Evolutionary conservation across 148 eudicot genomes (phyloP), one percentile per base, ranked within the genome.

Genomic region (Talinum fruticosum): DNA sequence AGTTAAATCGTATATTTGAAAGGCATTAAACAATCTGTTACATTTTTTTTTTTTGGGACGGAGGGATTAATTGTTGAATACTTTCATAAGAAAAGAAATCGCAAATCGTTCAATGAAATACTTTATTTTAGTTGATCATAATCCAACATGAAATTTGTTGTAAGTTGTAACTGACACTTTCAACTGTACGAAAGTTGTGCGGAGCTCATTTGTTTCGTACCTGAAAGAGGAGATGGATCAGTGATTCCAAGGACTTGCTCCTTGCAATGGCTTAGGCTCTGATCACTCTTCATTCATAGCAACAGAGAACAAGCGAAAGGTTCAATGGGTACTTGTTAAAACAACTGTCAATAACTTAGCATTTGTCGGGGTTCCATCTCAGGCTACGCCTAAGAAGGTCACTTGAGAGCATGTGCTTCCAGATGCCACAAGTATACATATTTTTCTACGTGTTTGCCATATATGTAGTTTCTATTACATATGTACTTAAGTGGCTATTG

Each of bases 201-300:
- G n/a, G n/a, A n/a, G n/a, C n/a, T n/a, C n/a, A n/a, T n/a, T 57
- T 45, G 28, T 37, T 61, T 38, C 30, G 29, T 78, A 84, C 86
- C 84, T 53, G 29, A 76, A 70, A 73, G 68, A 45, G 44, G 28
- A 24, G 75, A 71, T 24, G 57, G n/a, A 19, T 35, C 47, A 29
- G 67, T 66, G 77, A 44, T 81, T 75, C 47, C 75, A 26, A 72
- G 59, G 69, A 80, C 13, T 64, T 81, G 54, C 76, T 75, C 71
- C 76, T 84, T 78, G 62, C 72, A 45, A 54, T 53, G 71, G 73
- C 75, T 78, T 72, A 66, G 44, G 45, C 64, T 67, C 72, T 73
- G 75, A 38, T 79, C 84, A 79, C 14, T 68, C 86, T 84, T 53
- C 70, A 82, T 21, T 62, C 33, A 65, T 18, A 79, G 37, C 35